Base-by-base conservation (phyloP, 768 basidiomycete genomes). In the Melanogaster broomeanus region DNA sequence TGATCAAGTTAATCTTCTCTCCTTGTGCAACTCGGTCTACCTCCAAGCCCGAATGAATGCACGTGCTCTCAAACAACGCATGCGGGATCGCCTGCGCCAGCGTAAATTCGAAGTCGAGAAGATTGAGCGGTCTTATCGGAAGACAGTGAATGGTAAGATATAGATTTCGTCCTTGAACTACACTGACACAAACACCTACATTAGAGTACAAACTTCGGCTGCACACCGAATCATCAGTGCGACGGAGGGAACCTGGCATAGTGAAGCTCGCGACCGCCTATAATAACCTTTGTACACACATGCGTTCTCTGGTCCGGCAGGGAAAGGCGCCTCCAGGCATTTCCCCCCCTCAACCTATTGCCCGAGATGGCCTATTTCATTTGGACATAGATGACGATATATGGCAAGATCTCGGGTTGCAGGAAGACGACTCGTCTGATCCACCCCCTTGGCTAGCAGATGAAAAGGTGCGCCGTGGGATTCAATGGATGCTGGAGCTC, bases 381-480 rank as follows among this genome's bases (percentile, higher is more conserved):
- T 55, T 74, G 0, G 71, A 73, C 58, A 67, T 74, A 21, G 71
- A 73, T 60, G 69, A 71, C 53, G 55, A 58, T n/a, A 71, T 73
- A 13, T 74, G 72, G 70, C 61, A 70, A 43, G 66, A 72, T 48
- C 18, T 61, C 39, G 68, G 68, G 2, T 54, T 73, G 18, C 57
- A 54, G 33, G 62, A 27, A n/a, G n/a, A 68, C 21, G 56, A 65
- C 27, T 6, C 19, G n/a, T n/a, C 11, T 46, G 41, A 18, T 42
- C 35, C 1, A 18, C 3, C 51, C 48, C 3, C 62, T 62, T 28
- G 42, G 18, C 5, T 63, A 60, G 63, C 37, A 4, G 52, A 65
- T 53, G 58, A 65, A 18, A 43, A 42, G 3, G 51, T 65, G 6
- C n/a, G 48, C 1, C 18, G 15, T 22, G 62, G 62, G 1, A 65